These are phyloP conservation scores for Nymphaea thermarum DNA, from an alignment of 164 flowering plant genomes.

Conservation along the genomic window DNA sequence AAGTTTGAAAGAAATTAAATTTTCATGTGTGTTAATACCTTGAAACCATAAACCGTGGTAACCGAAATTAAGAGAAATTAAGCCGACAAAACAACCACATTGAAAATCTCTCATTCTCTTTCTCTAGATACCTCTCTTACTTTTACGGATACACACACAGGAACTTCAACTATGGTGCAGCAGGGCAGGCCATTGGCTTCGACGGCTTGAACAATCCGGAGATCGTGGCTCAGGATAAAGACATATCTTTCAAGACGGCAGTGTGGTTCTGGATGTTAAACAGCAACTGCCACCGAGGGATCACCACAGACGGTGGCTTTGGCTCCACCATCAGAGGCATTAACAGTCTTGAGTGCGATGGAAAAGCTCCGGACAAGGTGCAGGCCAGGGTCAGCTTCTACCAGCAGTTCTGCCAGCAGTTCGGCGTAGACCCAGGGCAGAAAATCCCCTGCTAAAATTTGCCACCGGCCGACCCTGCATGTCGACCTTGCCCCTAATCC, in stretches of 20 bases:
- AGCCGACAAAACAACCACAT: too few relatives aligned
- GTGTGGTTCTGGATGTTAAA: constrained; percentile 21
- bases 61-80: too few relatives aligned
- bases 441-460: background rate
- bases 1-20: too few relatives aligned
- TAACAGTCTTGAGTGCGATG: constrained; percentile 1
- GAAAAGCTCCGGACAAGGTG: background rate
- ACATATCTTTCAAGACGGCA: constrained; percentile 15
- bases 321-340: constrained; percentile 5
- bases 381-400: background rate
- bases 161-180: constrained; percentile 6
- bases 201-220: constrained; percentile 14
- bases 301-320: background rate
- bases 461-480: too few relatives aligned
- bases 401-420: background rate
- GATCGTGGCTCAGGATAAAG: constrained; percentile 9
- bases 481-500: too few relatives aligned
- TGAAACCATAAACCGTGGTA: too few relatives aligned
- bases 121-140: background rate
- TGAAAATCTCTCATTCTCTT: too few relatives aligned
- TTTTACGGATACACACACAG: background rate
- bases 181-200: constrained; percentile 7
- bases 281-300: background rate
- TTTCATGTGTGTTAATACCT: too few relatives aligned
- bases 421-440: constrained; percentile 1